A percentile compares a stretch with the other conserved stretches of the same genome.
phyloP scores from a whole-genome alignment of 2,329 filamentous ascomycete species.

The Colletotrichum neosansevieriae region DNA sequence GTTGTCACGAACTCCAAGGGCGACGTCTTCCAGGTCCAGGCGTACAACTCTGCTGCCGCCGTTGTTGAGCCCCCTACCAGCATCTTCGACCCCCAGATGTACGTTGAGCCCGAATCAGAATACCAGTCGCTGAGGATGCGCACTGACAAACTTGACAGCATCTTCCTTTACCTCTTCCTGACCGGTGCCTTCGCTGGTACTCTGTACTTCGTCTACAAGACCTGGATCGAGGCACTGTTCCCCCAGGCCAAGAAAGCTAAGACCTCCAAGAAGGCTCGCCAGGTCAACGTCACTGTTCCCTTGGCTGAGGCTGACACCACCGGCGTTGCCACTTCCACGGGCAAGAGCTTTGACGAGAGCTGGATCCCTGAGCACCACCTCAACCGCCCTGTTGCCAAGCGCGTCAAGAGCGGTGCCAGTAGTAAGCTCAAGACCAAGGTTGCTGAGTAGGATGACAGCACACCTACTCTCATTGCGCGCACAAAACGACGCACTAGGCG shows the following conservation, averaged over 20 bases:
- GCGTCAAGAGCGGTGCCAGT: slow-evolving; percentile 70
- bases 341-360: slow-evolving; percentile 86
- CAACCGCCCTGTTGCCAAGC: slow-evolving; percentile 81
- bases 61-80: slow-evolving; percentile 92
- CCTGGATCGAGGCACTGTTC: slow-evolving; percentile 96
- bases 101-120: slow-evolving; percentile 52
- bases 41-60: slow-evolving; percentile 84
- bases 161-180: slow-evolving; percentile 97
- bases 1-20: slow-evolving; percentile 77
- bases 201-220: slow-evolving; percentile 97
- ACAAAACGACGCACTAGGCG: slow-evolving; percentile 18
- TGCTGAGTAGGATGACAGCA: slow-evolving; percentile 30
- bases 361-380: slow-evolving; percentile 95
- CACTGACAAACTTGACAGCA: slow-evolving; percentile 63
- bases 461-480: background rate
- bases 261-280: slow-evolving; percentile 73
- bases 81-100: slow-evolving; percentile 97
- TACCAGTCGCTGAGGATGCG: slow-evolving; percentile 60
- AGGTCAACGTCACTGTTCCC: slow-evolving; percentile 70
- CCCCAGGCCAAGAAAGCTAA: slow-evolving; percentile 83
- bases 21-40: slow-evolving; percentile 79
- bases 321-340: slow-evolving; percentile 74
- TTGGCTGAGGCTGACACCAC: slow-evolving; percentile 79
- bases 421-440: slow-evolving; percentile 51
- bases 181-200: slow-evolving; percentile 81